Conservation (phyloP, 371 early-diverging fungal genomes). For the Mucor indicus region DNA sequence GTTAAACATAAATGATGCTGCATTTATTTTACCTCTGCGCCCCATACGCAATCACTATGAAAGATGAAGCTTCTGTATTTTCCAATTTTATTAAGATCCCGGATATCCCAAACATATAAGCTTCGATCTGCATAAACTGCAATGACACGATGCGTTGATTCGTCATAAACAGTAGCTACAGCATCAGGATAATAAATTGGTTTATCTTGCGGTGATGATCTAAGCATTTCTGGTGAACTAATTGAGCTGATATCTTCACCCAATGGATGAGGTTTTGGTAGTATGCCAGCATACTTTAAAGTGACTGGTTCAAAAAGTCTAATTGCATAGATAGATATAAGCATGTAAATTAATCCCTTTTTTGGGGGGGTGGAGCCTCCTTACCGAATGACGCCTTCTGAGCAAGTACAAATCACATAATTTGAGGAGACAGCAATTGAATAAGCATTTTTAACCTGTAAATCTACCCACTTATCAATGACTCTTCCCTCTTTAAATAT, state of each 20-base stretch:
- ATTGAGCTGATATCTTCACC: constrained; percentile 57
- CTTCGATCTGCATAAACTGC: constrained; percentile 73
- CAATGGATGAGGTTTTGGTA: constrained; percentile 74
- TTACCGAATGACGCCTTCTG: constrained; percentile 69
- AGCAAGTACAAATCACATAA: constrained; percentile 73
- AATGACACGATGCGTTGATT: constrained; percentile 42
- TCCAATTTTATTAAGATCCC: constrained; percentile 59
- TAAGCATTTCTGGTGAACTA: constrained; percentile 33
- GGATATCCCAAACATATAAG: constrained; percentile 74
- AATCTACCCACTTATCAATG: constrained; percentile 79
- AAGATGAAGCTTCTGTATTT: constrained; percentile 66
- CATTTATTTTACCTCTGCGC: constrained; percentile 63
- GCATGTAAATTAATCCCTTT: not conserved
- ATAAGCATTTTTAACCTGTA: constrained; percentile 64
- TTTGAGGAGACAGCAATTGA: constrained; percentile 62
- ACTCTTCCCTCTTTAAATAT: constrained; percentile 63
- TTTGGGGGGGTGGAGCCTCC: not conserved
- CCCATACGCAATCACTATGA: constrained; percentile 86
- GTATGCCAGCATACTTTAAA: constrained; percentile 65
- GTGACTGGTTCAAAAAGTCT: constrained; percentile 73
- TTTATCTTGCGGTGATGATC: constrained; percentile 15
- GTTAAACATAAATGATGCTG: not conserved
- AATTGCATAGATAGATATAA: not conserved
- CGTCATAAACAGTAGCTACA: constrained; percentile 53
- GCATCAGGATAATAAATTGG: constrained; percentile 59